Evolutionary conservation across 371 early-diverging fungal genomes (phyloP).

Genomic region (Rhizopus arrhizus): DNA sequence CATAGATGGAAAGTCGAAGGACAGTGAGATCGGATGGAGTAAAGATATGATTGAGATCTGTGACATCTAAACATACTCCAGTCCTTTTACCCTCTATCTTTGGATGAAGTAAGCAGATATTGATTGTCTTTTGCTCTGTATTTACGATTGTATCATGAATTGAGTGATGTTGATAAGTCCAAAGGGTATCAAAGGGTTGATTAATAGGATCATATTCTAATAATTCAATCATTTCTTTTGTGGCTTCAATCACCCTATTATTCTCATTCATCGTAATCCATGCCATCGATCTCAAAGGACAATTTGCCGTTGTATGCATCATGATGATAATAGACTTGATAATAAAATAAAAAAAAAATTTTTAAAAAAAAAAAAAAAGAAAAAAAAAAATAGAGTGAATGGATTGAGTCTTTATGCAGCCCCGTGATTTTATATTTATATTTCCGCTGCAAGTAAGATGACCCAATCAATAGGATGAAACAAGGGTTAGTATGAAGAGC

Average conservation of each 20-base stretch:
- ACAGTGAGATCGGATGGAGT: not conserved
- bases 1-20: constrained; percentile 31
- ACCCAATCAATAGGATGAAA: not conserved
- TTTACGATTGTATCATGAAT: not conserved
- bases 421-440: not conserved
- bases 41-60: constrained; percentile 19
- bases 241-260: constrained; percentile 8
- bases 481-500: not conserved
- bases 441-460: not conserved
- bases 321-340: not conserved
- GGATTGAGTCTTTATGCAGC: not conserved
- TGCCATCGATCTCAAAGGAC: constrained; percentile 30
- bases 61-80: constrained; percentile 25
- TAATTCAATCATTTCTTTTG: constrained; percentile 20
- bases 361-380: constrained; percentile 6
- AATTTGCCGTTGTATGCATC: constrained; percentile 20
- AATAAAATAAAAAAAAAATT: constrained; percentile 1
- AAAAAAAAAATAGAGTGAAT: not conserved
- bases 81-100: not conserved
- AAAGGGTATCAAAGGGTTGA: constrained; percentile 12
- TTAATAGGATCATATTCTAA: constrained; percentile 16
- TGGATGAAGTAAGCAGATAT: constrained; percentile 16
- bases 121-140: constrained; percentile 1
- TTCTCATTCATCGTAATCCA: constrained; percentile 20
- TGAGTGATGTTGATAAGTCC: not conserved